phyloP scores from a whole-genome alignment of 2,329 filamentous ascomycete species.

The Endothia cerciana region DNA sequence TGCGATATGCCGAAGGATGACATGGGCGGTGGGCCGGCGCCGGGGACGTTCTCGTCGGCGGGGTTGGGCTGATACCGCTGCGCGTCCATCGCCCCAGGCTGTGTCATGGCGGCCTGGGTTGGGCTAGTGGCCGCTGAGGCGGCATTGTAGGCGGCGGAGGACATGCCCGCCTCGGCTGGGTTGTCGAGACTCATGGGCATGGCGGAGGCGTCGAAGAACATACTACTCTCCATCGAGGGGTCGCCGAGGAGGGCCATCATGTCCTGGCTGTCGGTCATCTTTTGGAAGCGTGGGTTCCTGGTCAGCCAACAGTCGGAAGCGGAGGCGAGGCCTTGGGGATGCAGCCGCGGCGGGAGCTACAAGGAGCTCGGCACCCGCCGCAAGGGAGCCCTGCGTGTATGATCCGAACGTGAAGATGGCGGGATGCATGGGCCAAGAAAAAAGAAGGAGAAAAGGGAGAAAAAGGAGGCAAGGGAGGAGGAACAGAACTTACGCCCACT shows the following conservation, averaged over 20 bases:
- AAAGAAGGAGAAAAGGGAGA: too few relatives aligned
- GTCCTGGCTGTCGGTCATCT: conserved; percentile 41
- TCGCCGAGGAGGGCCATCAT: conserved; percentile 47
- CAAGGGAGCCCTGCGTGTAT: neutral
- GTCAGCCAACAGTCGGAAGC: conserved; percentile 20
- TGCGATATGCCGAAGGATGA: conserved; percentile 38
- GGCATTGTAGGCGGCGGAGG: conserved; percentile 36
- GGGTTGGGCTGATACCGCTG: conserved; percentile 28
- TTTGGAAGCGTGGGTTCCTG: conserved; percentile 11
- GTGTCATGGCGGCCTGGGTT: conserved; percentile 28
- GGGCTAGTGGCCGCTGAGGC: conserved; percentile 29
- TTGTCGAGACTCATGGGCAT: conserved; percentile 50
- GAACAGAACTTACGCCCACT: conserved; percentile 23
- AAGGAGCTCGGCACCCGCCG: neutral
- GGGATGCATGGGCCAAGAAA: conserved; percentile 6
- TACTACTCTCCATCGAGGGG: conserved; percentile 40
- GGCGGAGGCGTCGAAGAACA: conserved; percentile 41
- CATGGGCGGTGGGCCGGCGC: conserved; percentile 47
- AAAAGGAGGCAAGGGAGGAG: conserved; percentile 4
- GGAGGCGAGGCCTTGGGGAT: conserved; percentile 2
- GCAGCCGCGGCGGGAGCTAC: conserved; percentile 5
- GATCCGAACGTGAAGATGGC: conserved; percentile 9
- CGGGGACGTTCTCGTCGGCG: conserved; percentile 41
- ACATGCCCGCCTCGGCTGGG: conserved; percentile 36
- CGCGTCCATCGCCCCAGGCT: conserved; percentile 26